phyloP scores from a whole-genome alignment of 2,329 filamentous ascomycete genomes.

The Botrytis fragariae region DNA sequence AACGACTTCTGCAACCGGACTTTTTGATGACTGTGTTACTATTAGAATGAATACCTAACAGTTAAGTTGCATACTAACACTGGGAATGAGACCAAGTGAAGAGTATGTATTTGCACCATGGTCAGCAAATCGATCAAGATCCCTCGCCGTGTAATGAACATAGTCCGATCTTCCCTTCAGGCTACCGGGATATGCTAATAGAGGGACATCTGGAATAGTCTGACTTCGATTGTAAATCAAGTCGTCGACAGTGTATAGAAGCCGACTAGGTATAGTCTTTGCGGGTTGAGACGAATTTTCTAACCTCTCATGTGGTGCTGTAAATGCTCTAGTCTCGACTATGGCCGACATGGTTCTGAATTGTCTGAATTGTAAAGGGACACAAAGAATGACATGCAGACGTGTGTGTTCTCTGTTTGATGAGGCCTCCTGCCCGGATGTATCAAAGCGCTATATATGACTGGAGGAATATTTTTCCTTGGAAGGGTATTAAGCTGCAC shows the following conservation, averaged over 20 bases:
- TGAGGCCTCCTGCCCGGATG: neutral
- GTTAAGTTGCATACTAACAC: constrained; percentile 14
- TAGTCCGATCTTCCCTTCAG: constrained; percentile 31
- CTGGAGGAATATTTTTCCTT: constrained; percentile 8
- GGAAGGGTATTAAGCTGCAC: neutral
- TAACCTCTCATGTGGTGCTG: neutral
- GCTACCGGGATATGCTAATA: constrained; percentile 33
- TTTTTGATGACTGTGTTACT: neutral
- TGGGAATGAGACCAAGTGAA: constrained; percentile 27
- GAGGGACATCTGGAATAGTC: constrained; percentile 28
- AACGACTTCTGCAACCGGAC: constrained; percentile 23
- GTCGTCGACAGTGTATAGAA: constrained; percentile 31
- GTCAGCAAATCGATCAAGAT: constrained; percentile 37
- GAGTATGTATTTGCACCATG: constrained; percentile 30
- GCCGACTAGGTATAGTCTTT: neutral
- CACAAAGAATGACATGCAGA: neutral
- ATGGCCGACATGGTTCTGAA: constrained; percentile 6
- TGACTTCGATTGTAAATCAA: constrained; percentile 30
- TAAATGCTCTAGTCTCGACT: neutral
- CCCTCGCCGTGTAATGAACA: constrained; percentile 34
- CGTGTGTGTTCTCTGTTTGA: neutral
- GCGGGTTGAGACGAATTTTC: neutral
- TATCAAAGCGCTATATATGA: constrained; percentile 8
- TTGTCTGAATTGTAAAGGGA: neutral
- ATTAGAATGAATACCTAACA: neutral